Conservation (phyloP, 768 basidiomycete genomes). For the Dacryopinax spathularia region DNA sequence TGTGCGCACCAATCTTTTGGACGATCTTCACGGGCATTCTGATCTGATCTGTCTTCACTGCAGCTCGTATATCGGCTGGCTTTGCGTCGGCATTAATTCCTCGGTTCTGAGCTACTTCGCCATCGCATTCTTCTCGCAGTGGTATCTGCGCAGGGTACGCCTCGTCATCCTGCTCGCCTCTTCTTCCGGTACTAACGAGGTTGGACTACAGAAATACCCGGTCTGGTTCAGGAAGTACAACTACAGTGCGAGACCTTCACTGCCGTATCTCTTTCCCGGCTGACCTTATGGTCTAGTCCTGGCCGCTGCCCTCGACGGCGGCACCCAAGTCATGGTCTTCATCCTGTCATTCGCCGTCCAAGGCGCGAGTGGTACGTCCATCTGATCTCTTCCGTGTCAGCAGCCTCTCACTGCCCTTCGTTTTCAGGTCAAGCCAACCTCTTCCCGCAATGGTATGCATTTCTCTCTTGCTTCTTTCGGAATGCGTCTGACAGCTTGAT, state of each 20-base stretch:
- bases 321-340: slow-evolving; percentile 48
- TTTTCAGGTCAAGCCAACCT: slow-evolving; percentile 29
- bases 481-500: not conserved
- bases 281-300: slow-evolving; percentile 38
- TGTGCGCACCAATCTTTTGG: slow-evolving; percentile 23
- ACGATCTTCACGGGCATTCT: not conserved
- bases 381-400: slow-evolving; percentile 11
- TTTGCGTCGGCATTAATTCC: slow-evolving; percentile 45
- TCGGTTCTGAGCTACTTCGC: slow-evolving; percentile 36
- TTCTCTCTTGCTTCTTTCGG: not conserved
- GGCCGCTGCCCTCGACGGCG: slow-evolving; percentile 51
- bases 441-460: slow-evolving; percentile 34
- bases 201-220: slow-evolving; percentile 37
- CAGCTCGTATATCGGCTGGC: slow-evolving; percentile 37
- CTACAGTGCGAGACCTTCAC: slow-evolving; percentile 33
- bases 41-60: slow-evolving; percentile 18
- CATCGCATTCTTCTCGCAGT: slow-evolving; percentile 43
- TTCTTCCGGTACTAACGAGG: slow-evolving; percentile 23
- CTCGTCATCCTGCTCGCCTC: too few relatives aligned
- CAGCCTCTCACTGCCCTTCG: not conserved
- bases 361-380: slow-evolving; percentile 25
- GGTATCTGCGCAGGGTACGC: slow-evolving; percentile 11
- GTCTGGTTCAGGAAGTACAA: slow-evolving; percentile 44
- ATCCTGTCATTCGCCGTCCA: slow-evolving; percentile 48
- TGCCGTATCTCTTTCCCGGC: slow-evolving; percentile 32